Base-by-base conservation (phyloP, 768 basidiomycete species). In the Pulveroboletus frians region DNA sequence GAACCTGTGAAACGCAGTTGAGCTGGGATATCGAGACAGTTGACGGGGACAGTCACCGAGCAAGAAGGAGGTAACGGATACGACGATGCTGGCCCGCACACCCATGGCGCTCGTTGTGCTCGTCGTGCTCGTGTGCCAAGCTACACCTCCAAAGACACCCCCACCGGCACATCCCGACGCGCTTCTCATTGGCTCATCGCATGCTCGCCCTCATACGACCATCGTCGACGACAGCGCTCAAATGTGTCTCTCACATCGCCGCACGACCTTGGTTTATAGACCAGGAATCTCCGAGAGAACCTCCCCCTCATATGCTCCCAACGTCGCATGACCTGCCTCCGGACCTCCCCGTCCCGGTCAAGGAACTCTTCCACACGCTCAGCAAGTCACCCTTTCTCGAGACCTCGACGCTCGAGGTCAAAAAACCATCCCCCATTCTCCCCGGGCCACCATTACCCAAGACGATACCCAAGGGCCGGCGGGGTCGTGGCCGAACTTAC, bases 31-130 rank as follows among this genome's bases (percentile, higher is more conserved):
- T n/a, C 32, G 7, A 21, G 35, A 11, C 14, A 39, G 1, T 30
- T 32, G 20, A 21, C 20, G 5, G 35, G 15, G 21, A 53, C 17
- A 40, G 74, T 36, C 48, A 87, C 89, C 89, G 20, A 92, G 78
- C 18, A 92, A 74, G 58, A 91, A 90, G 44, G 87, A 86, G 1
- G 88, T 90, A 41, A 80, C 75, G 63, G 79, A 86, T 51, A 90
- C 80, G 51, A 89, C 84, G 51, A 89, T 71, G 56, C 82, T 78
- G 49, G 84, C 79, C 54, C 89, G 81, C 47, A 88, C 71, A 54
- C 85, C 87, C 77, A 87, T 88, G 53, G 67, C 67, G 40, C 11
- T 23, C 36, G 42, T 43, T 7, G 43, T 29, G 21, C 38, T 23
- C 36, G 42, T 43, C 5, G 43, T 29, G 21, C 38, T 51, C 54